These are phyloP conservation scores for Echeveria elegans DNA, from an alignment of 164 flowering plant genomes.

Conservation along the genomic window DNA sequence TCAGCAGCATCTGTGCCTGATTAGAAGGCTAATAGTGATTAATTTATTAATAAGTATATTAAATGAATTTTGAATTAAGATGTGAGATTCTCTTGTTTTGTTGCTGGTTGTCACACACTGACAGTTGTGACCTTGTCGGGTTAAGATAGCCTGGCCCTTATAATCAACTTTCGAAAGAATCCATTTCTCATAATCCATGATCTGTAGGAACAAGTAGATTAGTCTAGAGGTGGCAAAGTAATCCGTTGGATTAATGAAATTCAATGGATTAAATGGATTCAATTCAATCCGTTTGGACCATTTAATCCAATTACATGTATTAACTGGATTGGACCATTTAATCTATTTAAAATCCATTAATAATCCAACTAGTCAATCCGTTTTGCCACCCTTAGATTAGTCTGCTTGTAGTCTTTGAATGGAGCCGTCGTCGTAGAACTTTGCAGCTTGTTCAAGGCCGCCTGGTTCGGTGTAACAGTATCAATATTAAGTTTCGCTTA, in stretches of 20 bases:
- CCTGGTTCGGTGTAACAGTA: conserved; percentile 90
- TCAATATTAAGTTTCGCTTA: background rate
- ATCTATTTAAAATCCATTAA: too few species aligned
- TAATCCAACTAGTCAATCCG: too few species aligned
- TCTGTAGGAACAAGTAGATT: background rate
- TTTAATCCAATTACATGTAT: too few species aligned
- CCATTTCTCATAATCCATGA: background rate
- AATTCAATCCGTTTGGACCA: too few species aligned
- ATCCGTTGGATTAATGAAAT: too few species aligned
- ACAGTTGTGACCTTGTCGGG: background rate
- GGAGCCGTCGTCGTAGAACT: conserved; percentile 69
- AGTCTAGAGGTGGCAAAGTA: too few species aligned
- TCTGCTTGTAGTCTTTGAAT: conserved; percentile 70
- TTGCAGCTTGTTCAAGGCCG: conserved; percentile 76
- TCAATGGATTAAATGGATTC: too few species aligned
- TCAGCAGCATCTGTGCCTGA: background rate
- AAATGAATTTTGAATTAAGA: background rate
- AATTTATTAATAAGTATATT: background rate
- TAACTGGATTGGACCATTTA: too few species aligned
- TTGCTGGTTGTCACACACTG: background rate
- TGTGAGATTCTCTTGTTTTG: background rate
- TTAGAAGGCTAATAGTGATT: background rate
- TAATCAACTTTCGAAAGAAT: background rate
- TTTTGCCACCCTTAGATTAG: too few species aligned
- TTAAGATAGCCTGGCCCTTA: background rate